Evolutionary conservation across 352 stramenopile genomes (phyloP).

Genomic region (Phytophthora sp.): DNA sequence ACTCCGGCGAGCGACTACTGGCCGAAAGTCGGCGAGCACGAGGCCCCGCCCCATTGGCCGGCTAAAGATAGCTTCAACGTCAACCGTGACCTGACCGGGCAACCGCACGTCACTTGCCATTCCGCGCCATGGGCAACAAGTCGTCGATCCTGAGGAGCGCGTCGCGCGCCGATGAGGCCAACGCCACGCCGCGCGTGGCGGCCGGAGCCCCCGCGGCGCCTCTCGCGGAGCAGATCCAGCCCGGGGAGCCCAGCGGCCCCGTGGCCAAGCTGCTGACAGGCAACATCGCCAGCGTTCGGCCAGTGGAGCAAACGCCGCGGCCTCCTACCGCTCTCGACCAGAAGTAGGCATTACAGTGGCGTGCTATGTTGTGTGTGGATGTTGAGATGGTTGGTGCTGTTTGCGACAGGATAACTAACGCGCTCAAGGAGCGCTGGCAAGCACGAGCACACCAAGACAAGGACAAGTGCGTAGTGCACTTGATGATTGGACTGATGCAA

Average conservation of each 20-base stretch:
- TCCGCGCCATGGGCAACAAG: slow-evolving; percentile 63
- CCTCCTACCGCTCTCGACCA: slow-evolving; percentile 60
- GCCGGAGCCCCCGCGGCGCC: not conserved
- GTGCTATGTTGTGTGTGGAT: not conserved
- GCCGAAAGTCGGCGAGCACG: not conserved
- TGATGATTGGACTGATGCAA: not conserved
- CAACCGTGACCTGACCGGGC: too few species aligned
- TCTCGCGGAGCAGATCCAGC: slow-evolving; percentile 12
- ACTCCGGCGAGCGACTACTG: too few species aligned
- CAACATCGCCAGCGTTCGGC: slow-evolving; percentile 53
- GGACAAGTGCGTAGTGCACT: slow-evolving; percentile 46
- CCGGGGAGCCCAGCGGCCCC: slow-evolving; percentile 3
- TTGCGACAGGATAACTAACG: slow-evolving; percentile 81
- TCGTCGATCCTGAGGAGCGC: slow-evolving; percentile 61
- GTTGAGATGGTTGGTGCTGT: not conserved
- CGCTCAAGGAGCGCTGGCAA: slow-evolving; percentile 75
- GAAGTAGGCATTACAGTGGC: slow-evolving; percentile 45
- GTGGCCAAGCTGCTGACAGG: slow-evolving; percentile 27
- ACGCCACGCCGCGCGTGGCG: slow-evolving; percentile 6
- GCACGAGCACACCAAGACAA: slow-evolving; percentile 55
- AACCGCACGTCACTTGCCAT: not conserved
- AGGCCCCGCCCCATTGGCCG: not conserved
- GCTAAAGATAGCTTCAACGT: slow-evolving; percentile 30
- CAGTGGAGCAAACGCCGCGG: slow-evolving; percentile 39
- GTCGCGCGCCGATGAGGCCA: slow-evolving; percentile 23